Base-by-base conservation (phyloP, 805 yeast species). In the Kazachstania viticola region DNA sequence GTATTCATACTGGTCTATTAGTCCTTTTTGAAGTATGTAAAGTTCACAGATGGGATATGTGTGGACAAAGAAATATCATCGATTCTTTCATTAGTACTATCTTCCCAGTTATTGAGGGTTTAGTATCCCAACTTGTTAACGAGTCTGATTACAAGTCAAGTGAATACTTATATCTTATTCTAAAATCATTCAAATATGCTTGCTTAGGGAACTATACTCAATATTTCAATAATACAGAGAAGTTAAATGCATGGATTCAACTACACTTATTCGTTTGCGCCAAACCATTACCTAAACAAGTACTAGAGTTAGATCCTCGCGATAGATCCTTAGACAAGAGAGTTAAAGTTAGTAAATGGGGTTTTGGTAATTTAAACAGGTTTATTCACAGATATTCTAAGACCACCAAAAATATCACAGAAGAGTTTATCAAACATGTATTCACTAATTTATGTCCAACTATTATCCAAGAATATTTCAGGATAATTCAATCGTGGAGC, bases 271-370 rank as follows among this genome's bases (percentile, higher is more conserved):
- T 64, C 14, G 60, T 77, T 9, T 65, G 75, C 34, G 69, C 72
- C 40, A 65, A 69, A 61, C 61, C 60, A 6, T 60, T 74, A 11
- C 82, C 82, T 1, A 42, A 55, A 3, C 70, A 68, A 39, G 67
- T 76, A 1, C 38, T 65, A 42, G 62, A 63, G 8, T 39, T 68
- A 3, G 70, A 69, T 17, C 61, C 65, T 9, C 61, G 67, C 14
- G 76, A 71, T 35, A 64, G 73, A 35, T 47, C 51, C 30, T 51
- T 58, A 25, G 69, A 52, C 42, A 64, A 46, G 46, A 61, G 78
- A 69, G 76, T 64, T 50, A 88, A 75, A 56, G 74, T 73, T 47
- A 87, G 67, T 61, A 91, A 91, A 55, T 88, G 98, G 97, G 75
- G 88, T 4, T 75, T 75, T 43, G 84, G 81, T 25, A 84, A 84